Percentiles rank a stretch among this genome's conserved stretches.
phyloP scores from a whole-genome alignment of 2,329 filamentous ascomycete species.

The Fusarium sp. region DNA sequence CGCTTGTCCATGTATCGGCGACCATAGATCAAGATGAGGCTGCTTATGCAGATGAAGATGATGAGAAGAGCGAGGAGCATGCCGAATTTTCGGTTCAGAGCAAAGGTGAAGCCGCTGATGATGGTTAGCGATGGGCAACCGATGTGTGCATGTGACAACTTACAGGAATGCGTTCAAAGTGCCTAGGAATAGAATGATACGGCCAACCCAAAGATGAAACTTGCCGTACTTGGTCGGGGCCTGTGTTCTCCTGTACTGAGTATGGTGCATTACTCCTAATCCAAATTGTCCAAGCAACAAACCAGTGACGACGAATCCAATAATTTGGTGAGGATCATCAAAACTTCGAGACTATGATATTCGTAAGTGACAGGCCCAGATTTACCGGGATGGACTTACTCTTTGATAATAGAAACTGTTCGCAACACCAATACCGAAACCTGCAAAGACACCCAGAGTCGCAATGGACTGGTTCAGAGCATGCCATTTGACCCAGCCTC shows the following conservation, averaged over 20 bases:
- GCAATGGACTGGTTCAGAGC: slow-evolving; percentile 62
- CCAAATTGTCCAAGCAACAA: slow-evolving; percentile 63
- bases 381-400: slow-evolving; percentile 51
- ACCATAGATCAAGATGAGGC: slow-evolving; percentile 51
- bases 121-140: neutral
- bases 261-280: slow-evolving; percentile 66
- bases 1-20: slow-evolving; percentile 42
- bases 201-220: slow-evolving; percentile 67
- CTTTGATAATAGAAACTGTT: slow-evolving; percentile 64
- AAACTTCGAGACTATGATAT: slow-evolving; percentile 60
- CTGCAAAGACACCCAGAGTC: slow-evolving; percentile 58
- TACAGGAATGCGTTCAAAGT: slow-evolving; percentile 67
- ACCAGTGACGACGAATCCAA: slow-evolving; percentile 65
- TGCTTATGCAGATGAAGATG: slow-evolving; percentile 53
- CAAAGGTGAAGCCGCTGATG: slow-evolving; percentile 65
- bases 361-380: slow-evolving; percentile 7
- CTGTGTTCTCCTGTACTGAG: slow-evolving; percentile 61
- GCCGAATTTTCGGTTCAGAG: slow-evolving; percentile 58
- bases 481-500: slow-evolving; percentile 64
- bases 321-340: slow-evolving; percentile 64
- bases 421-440: slow-evolving; percentile 62
- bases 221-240: slow-evolving; percentile 60
- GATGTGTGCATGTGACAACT: slow-evolving; percentile 35
- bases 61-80: slow-evolving; percentile 60
- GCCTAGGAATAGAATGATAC: slow-evolving; percentile 62